Percentiles rank a stretch among this genome's conserved stretches.
These are phyloP conservation scores for Calvatia gigantea DNA, from an alignment of 768 basidiomycete species.

Conservation along the genomic window DNA sequence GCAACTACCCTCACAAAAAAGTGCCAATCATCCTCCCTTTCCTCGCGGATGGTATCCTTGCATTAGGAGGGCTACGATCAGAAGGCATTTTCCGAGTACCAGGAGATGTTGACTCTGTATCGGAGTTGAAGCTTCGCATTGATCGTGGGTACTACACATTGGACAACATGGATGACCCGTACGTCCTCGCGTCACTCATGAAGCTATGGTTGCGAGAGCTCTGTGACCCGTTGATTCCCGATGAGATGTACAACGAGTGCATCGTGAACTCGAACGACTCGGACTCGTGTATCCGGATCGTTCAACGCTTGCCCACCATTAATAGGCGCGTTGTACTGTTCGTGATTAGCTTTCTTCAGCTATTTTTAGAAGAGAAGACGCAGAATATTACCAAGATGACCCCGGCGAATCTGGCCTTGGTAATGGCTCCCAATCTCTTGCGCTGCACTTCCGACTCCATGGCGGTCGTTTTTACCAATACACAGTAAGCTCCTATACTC, in stretches of 20 bases:
- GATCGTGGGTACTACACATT: conserved; percentile 90
- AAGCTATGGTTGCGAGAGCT: conserved; percentile 95
- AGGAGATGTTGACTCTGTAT: conserved; percentile 85
- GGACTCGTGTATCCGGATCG: conserved; percentile 66
- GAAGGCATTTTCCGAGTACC: conserved; percentile 95
- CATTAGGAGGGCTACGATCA: conserved; percentile 76
- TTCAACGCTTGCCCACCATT: conserved; percentile 77
- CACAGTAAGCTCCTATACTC: conserved; percentile 61
- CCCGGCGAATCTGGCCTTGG: conserved; percentile 79
- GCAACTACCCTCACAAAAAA: conserved; percentile 79
- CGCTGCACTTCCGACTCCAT: conserved; percentile 87
- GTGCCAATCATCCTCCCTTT: conserved; percentile 94
- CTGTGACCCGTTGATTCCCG: conserved; percentile 87
- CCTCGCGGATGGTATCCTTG: conserved; percentile 88
- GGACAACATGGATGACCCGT: conserved; percentile 87
- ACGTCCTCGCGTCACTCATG: conserved; percentile 84
- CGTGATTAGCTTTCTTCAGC: conserved; percentile 85
- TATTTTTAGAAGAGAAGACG: conserved; percentile 79
- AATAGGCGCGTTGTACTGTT: conserved; percentile 86
- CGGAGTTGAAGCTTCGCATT: conserved; percentile 84
- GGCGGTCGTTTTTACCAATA: conserved; percentile 86
- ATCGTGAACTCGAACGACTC: conserved; percentile 66
- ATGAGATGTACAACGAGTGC: conserved; percentile 90
- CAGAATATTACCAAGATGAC: conserved; percentile 85
- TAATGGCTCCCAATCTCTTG: conserved; percentile 90